Evolutionary conservation across 352 stramenopile genomes (phyloP), one percentile per base, ranked within the genome.

Genomic region (Pythium diclinum): DNA sequence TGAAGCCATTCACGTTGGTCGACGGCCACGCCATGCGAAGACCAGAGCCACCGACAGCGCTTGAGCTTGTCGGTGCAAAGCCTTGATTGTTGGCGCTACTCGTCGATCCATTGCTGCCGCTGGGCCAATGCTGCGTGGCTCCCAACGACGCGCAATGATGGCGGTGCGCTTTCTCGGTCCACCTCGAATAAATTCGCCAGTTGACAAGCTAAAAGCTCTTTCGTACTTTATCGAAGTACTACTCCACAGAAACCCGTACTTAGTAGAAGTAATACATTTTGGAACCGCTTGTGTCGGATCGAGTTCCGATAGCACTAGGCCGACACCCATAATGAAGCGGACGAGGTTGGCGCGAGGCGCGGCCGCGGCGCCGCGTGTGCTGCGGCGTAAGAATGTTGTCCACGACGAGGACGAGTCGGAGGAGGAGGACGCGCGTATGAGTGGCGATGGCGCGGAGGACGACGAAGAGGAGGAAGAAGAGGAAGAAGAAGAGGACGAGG

Each of bases 361-460:
- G 52, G 69, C 75, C 44, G 60, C 77, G 62, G 68, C 75, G 67
- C 82, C 77, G 48, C 84, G 81, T 52, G 73, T 71, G 59, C 65
- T 91, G 63, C 79, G 85, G 7, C 81, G 85, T 28, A 91, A 89
- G 61, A 93, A 91, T 61, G 63, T 93, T 33, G 83, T 93, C 36
- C 68, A 84, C 25, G 82, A 91, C 55, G 79, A 88, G 19, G 72
- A 81, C 7, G 81, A 90, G 36, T 73, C 78, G 40, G 78, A 79
- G 36, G 32, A 68, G 46, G 69, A 73, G 42, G 67, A 77, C 13
- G 67, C 71, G 28, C 53, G 59, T 4, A 61, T 69, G 21, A 67
- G 73, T 11, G 69, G 72, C 7, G 72, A 72, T 13, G 63, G 64
- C 68, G 33, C 59, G 73, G 32, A 73, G 59, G 69, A 79, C 33